Base-by-base conservation (phyloP, 352 stramenopile genomes). In the Pythium monospermum region DNA sequence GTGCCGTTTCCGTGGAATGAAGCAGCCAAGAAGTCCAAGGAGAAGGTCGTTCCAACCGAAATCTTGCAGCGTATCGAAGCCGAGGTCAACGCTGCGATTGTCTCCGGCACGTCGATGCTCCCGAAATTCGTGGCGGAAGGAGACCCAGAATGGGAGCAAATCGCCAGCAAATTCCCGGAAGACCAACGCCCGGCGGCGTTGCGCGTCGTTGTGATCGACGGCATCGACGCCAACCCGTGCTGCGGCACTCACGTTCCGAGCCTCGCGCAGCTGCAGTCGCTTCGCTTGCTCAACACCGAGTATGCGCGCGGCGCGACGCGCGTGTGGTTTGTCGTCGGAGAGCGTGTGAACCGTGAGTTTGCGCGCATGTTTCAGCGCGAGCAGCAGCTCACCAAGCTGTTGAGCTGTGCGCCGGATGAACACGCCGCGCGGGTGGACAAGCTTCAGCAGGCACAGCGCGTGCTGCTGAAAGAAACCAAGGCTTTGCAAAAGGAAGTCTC, bases 201-300 rank as follows among this genome's bases (percentile, higher is more conserved):
- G 48, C 83, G 86, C 48, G 66, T 95, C 40, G 75, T 96, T n/a
- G 66, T 69, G 16, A 95, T 96, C 38, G 79, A 86, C 37, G 80
- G 75, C 8, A 27, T 96, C 16, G 86, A 96, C 61, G 55, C 64
- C 31, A 96, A 96, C 58, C 82, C 85, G 25, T 96, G 86, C 71
- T 95, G 86, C 47, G 86, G 86, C 31, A 96, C 86, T 12, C 86
- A 96, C 61, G 85, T 96, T 10, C 61, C 83, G 41, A 86, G 71
- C 42, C 41, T 84, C 8, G 60, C 72, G 15, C 74, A 94, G 33
- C 51, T 96, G 26, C 83, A 76, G 57, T 79, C 73, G 32, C 60
- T 96, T 52, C 82, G 83, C 32, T 54, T 96, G 10, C 61, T 96
- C 6, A 82, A 74, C 54, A 76, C 71, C 12, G 84, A 95, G 45